A percentile compares a stretch with the other conserved stretches of the same genome.
Evolutionary conservation across 495 filamentous ascomycete species (phyloP).

Genomic region (Penicillium angulare): DNA sequence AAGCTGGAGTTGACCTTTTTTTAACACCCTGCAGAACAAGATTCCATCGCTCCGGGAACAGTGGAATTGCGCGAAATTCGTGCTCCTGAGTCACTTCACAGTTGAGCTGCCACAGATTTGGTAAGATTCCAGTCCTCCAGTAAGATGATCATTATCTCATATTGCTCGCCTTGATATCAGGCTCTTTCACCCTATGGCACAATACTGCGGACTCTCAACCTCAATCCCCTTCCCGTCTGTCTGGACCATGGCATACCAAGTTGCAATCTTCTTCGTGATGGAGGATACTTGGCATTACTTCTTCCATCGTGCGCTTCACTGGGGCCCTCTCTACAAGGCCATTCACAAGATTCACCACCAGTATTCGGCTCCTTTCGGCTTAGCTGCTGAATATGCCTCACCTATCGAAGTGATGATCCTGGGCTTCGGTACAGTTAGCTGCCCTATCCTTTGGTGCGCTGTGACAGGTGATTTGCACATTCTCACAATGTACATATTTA

Average conservation of each 20-base stretch:
- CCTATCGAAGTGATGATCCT: constrained; percentile 97
- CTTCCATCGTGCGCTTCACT: constrained; percentile 90
- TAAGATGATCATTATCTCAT: constrained; percentile 7
- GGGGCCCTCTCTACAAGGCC: constrained; percentile 87
- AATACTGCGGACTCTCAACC: constrained; percentile 85
- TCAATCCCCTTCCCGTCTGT: constrained; percentile 84
- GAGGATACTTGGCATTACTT: constrained; percentile 99
- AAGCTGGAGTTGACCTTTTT: background rate
- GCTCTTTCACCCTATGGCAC: constrained; percentile 95
- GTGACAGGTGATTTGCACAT: constrained; percentile 86
- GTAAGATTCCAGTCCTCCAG: constrained; percentile 37
- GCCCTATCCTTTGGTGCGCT: constrained; percentile 87
- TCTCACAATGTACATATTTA: constrained; percentile 97
- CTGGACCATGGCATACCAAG: constrained; percentile 86
- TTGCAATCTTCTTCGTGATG: constrained; percentile 89
- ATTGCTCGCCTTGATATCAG: too few species aligned
- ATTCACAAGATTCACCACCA: constrained; percentile 99
- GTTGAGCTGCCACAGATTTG: constrained; percentile 98
- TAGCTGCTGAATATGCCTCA: constrained; percentile 96
- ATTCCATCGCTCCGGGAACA: constrained; percentile 86
- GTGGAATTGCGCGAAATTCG: constrained; percentile 88
- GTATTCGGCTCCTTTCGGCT: constrained; percentile 94
- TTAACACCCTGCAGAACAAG: constrained; percentile 61
- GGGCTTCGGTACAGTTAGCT: constrained; percentile 81
- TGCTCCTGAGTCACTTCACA: constrained; percentile 91